phyloP scores from a whole-genome alignment of 1,284 basidiomycete species.

The Phlebopus sp. region DNA sequence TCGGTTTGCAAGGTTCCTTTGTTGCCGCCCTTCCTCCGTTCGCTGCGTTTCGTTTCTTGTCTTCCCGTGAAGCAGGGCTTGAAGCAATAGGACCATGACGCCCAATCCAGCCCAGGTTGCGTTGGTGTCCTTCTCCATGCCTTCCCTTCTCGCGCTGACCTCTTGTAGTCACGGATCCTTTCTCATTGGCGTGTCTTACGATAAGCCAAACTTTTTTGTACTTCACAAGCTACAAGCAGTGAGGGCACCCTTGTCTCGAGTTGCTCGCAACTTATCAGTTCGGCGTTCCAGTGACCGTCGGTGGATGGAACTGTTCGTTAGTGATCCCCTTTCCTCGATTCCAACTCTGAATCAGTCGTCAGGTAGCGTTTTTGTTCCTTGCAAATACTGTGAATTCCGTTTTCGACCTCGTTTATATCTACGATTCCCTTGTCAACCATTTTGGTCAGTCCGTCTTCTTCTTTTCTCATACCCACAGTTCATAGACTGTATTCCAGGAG shows the following conservation, averaged over 20 bases:
- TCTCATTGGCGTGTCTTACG: constrained; percentile 32
- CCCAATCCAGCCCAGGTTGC: not conserved
- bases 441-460: constrained; percentile 30
- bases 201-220: constrained; percentile 32
- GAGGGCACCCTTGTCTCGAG: not conserved
- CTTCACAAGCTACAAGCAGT: constrained; percentile 10
- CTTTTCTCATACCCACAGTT: not conserved
- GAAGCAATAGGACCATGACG: not conserved
- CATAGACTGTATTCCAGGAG: constrained; percentile 17
- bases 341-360: no score
- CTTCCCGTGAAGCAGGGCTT: not conserved
- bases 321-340: no score
- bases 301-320: not conserved
- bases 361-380: constrained; percentile 34
- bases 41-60: not conserved
- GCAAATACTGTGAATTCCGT: constrained; percentile 37
- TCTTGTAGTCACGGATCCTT: constrained; percentile 24
- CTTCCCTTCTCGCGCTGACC: not conserved
- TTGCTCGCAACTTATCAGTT: not conserved
- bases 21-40: not conserved
- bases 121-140: not conserved
- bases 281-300: not conserved
- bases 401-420: constrained; percentile 36
- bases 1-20: not conserved
- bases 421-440: constrained; percentile 35